Evolutionary conservation across 257 asterid genomes (phyloP), one percentile per base, ranked within the genome.

Genomic region (Rauvolfia tetraphylla): DNA sequence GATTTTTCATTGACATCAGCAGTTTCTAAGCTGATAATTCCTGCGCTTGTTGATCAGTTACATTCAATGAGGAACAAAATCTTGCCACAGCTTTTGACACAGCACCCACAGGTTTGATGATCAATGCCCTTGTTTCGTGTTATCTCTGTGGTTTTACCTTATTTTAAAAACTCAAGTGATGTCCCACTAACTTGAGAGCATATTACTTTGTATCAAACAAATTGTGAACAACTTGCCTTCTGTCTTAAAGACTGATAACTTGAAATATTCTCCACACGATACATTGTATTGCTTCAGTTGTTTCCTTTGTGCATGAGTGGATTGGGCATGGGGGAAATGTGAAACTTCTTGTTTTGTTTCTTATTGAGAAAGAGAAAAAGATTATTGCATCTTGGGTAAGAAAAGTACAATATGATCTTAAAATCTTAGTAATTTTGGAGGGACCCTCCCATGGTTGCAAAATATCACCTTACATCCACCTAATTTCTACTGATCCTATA

Each of bases 11-110:
- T 95, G 83, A 81, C 82, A 36, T 77, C 84, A 81, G 77, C 88
- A 74, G 81, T 95, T 75, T 88, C 93, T 25, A 89, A 91, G 79
- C 83, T 95, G 71, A 82, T 92, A 85, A 87, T 95, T 83, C 97
- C 99, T 80, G 98, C 92, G 38, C 82, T 95, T 74, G 85, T 89
- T 84, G 93, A 88, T 75, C 98, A 92, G 86, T 80, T 95, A 69
- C 84, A 85, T 79, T 82, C 92, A 39, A 70, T 91, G 84, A 89
- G 88, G 90, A 88, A 84, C 82, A 89, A 83, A 79, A 79, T 85
- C 83, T 84, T 84, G 81, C 85, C 90, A 29, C 79, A 86, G 81
- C 90, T 91, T 68, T 79, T 89, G 71, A 76, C 68, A 39, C 88
- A 88, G 74, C 90, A 89, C 72, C 92, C 89, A 75, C 89, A 80